Evolutionary conservation across 1,284 basidiomycete species (phyloP).

Genomic region (Ceratobasidium papillatum): DNA sequence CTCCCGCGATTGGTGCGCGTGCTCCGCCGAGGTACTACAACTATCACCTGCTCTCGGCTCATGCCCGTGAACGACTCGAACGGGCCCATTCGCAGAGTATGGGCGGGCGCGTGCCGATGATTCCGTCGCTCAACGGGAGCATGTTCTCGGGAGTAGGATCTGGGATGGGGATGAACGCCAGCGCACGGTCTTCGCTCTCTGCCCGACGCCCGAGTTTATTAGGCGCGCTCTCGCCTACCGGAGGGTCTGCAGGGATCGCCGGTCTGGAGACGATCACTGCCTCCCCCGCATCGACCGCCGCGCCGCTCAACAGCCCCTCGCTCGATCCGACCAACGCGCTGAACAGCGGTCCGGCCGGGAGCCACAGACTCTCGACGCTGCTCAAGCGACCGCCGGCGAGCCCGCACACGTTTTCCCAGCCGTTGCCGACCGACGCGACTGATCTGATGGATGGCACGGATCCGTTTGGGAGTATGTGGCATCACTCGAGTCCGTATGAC

Average conservation of each 20-base stretch:
- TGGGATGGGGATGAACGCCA: constrained; percentile 5
- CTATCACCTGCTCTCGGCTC: constrained; percentile 26
- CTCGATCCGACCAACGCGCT: constrained; percentile 27
- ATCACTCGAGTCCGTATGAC: constrained; percentile 46
- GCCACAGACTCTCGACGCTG: constrained; percentile 31
- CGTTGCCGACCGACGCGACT: constrained; percentile 34
- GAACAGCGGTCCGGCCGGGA: constrained; percentile 32
- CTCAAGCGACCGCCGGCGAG: constrained; percentile 39
- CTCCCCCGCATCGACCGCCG: constrained; percentile 34
- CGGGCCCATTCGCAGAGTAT: not conserved
- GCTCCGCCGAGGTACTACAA: constrained; percentile 32
- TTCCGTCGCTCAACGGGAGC: constrained; percentile 8
- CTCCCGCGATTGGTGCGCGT: constrained; percentile 35
- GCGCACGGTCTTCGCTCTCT: constrained; percentile 29
- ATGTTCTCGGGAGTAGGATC: constrained; percentile 31
- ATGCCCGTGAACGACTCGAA: constrained; percentile 29
- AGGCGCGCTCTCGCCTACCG: constrained; percentile 1
- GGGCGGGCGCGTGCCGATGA: constrained; percentile 16
- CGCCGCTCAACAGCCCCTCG: constrained; percentile 34
- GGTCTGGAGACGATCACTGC: constrained; percentile 39
- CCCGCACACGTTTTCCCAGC: constrained; percentile 35
- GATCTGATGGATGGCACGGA: constrained; percentile 44
- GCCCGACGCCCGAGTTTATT: constrained; percentile 23
- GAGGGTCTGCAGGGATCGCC: constrained; percentile 35
- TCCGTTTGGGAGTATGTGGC: constrained; percentile 44